Percentiles rank a stretch among this genome's conserved stretches.
Conservation (phyloP, 805 yeast genomes). For the Candida silvicultrix region DNA sequence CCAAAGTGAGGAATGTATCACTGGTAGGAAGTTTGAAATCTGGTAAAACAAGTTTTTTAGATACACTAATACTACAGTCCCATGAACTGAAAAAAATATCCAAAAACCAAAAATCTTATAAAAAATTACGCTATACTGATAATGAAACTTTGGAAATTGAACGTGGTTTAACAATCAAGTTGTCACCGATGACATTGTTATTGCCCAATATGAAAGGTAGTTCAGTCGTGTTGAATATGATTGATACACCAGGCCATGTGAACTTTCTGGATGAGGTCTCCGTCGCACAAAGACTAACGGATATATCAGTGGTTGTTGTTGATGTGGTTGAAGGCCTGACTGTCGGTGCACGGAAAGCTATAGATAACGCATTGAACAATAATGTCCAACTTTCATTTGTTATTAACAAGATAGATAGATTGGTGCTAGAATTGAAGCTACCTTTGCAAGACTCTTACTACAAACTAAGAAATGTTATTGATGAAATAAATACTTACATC, state of each 20-base stretch:
- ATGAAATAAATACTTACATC: slow-evolving; percentile 55
- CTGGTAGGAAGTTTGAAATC: slow-evolving; percentile 76
- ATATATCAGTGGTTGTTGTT: slow-evolving; percentile 63
- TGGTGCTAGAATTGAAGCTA: slow-evolving; percentile 71
- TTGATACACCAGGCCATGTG: slow-evolving; percentile 92
- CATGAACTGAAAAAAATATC: slow-evolving; percentile 42
- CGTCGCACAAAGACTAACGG: slow-evolving; percentile 50
- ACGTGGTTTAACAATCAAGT: slow-evolving; percentile 62
- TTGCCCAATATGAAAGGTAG: slow-evolving; percentile 45
- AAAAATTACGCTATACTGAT: slow-evolving; percentile 71
- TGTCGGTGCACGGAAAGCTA: slow-evolving; percentile 42
- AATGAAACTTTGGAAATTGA: slow-evolving; percentile 61
- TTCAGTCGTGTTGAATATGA: slow-evolving; percentile 52
- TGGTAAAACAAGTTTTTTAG: slow-evolving; percentile 81
- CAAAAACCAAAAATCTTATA: slow-evolving; percentile 58
- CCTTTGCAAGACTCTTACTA: slow-evolving; percentile 70
- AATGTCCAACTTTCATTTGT: slow-evolving; percentile 52
- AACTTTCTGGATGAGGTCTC: slow-evolving; percentile 75
- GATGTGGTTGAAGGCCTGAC: slow-evolving; percentile 84
- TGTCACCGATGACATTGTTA: slow-evolving; percentile 56
- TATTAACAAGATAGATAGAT: slow-evolving; percentile 77
- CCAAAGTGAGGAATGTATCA: slow-evolving; percentile 66
- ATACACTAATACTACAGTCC: slow-evolving; percentile 58
- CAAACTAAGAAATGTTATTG: slow-evolving; percentile 56
- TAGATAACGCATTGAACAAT: slow-evolving; percentile 45